These are phyloP conservation scores for Fomitiporia mediterranea DNA, from an alignment of 1,284 basidiomycete species.

Conservation along the genomic window DNA sequence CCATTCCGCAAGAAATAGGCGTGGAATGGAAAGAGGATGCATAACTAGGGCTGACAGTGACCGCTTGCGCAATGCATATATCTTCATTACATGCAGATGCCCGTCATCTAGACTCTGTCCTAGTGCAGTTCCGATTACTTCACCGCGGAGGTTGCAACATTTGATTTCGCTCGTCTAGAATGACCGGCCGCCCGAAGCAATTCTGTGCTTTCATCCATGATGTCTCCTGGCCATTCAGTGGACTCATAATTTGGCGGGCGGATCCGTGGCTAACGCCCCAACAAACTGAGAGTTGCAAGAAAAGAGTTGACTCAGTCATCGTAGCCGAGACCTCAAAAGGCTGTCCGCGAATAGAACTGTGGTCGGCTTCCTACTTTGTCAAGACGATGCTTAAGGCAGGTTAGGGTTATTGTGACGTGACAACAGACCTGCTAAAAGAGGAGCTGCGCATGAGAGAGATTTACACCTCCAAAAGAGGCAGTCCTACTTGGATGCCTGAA, in stretches of 20 bases:
- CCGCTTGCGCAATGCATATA: not conserved
- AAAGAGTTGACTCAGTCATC: no score
- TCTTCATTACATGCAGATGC: not conserved
- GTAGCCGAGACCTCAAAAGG: no score
- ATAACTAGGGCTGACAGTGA: slow-evolving; percentile 2
- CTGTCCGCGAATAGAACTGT: no score
- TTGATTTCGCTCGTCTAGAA: not conserved
- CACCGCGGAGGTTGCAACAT: not conserved
- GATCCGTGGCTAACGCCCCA: no score
- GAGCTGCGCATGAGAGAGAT: not conserved
- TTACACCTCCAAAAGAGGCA: not conserved
- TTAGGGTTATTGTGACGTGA: not conserved
- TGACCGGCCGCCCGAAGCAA: not conserved
- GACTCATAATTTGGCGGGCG: no score
- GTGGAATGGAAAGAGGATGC: slow-evolving; percentile 9
- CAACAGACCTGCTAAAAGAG: not conserved
- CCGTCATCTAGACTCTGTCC: not conserved
- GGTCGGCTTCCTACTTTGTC: no score
- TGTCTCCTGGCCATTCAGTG: no score
- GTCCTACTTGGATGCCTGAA: not conserved
- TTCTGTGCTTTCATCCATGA: not conserved
- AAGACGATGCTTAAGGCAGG: no score
- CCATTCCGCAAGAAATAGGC: slow-evolving; percentile 1
- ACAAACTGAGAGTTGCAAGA: no score
- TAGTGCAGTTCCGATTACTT: no score